Conservation (phyloP, 441 rosid genomes). For the Populus hybrid region DNA sequence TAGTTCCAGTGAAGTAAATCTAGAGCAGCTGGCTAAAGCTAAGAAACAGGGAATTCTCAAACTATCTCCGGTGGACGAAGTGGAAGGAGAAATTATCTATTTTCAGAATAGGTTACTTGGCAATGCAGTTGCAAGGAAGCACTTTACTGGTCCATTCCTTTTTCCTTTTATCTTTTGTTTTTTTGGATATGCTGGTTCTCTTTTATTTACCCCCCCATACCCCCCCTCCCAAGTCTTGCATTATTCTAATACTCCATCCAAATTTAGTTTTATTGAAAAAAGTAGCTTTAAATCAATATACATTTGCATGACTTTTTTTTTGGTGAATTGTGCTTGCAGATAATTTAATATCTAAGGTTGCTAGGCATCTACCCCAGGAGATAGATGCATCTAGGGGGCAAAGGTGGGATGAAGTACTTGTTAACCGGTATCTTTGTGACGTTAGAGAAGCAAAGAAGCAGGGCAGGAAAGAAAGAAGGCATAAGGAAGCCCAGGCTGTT, state of each 20-base stretch:
- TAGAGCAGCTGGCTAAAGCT: constrained; percentile 45
- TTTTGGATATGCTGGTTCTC: background rate
- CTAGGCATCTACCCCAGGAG: constrained; percentile 61
- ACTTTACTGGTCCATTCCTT: constrained; percentile 48
- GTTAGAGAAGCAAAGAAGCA: constrained; percentile 90
- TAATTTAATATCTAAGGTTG: constrained; percentile 56
- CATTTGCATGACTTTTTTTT: background rate
- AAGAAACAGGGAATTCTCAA: constrained; percentile 47
- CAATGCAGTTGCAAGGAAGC: constrained; percentile 62
- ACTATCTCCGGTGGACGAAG: constrained; percentile 83
- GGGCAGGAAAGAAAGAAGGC: constrained; percentile 95
- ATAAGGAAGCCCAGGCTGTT: constrained; percentile 97
- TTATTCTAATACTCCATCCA: background rate
- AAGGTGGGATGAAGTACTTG: constrained; percentile 84
- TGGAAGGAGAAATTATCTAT: constrained; percentile 88
- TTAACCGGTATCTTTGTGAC: constrained; percentile 70
- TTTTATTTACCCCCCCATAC: background rate
- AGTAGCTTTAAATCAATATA: background rate
- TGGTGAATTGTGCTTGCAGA: constrained; percentile 41
- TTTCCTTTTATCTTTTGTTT: constrained; percentile 9
- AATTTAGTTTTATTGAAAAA: too few species aligned
- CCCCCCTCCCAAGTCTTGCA: background rate
- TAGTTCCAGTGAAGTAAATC: constrained; percentile 24
- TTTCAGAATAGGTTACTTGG: constrained; percentile 62
- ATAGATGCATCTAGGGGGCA: constrained; percentile 57